phyloP scores from a whole-genome alignment of 2,329 filamentous ascomycete species.

The Beauveria brongniartii region DNA sequence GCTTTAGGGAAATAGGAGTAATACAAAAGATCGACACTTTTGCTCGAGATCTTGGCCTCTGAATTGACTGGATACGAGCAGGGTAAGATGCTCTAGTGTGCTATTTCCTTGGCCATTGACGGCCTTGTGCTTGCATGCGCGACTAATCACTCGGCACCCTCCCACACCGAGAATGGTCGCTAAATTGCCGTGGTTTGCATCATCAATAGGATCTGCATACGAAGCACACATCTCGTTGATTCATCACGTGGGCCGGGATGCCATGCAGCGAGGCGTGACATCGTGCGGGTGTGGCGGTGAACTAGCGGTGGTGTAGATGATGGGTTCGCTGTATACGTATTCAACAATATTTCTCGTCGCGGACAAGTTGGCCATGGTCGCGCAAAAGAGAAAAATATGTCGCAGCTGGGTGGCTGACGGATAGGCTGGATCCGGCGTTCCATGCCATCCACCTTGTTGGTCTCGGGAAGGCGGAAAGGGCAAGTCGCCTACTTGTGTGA shows the following conservation, averaged over 20 bases:
- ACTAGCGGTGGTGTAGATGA: not conserved
- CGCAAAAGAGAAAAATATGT: not conserved
- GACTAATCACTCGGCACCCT: not conserved
- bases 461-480: not conserved
- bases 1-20: not conserved
- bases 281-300: not conserved
- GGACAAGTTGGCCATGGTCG: not conserved
- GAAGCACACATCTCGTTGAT: slow-evolving; percentile 3
- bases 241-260: slow-evolving; percentile 9
- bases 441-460: slow-evolving; percentile 6
- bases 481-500: not conserved
- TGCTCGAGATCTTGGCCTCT: not conserved
- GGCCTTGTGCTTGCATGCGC: not conserved
- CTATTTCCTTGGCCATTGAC: not conserved
- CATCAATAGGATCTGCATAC: not conserved
- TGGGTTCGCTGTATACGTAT: not conserved
- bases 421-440: not conserved
- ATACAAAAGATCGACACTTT: not conserved
- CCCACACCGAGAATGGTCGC: not conserved
- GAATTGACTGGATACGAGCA: not conserved
- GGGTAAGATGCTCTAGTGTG: no score
- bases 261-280: slow-evolving; percentile 7
- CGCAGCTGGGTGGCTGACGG: no score
- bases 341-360: no score
- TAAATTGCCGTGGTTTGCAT: not conserved